These are phyloP conservation scores for Erythrobasidium hasegawianum DNA, from an alignment of 1,284 basidiomycete genomes.

Conservation along the genomic window DNA sequence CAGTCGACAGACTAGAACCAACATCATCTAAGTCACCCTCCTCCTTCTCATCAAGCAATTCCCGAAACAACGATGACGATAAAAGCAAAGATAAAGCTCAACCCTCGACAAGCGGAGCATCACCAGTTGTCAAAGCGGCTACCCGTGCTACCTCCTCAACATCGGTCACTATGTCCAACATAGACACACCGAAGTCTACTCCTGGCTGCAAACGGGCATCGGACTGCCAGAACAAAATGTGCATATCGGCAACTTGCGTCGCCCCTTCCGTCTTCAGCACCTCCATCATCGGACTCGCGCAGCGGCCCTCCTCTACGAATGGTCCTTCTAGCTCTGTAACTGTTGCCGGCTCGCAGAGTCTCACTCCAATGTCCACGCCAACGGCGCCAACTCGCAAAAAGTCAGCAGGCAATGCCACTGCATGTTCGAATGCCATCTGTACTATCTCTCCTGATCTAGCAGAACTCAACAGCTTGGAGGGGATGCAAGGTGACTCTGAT, in stretches of 20 bases:
- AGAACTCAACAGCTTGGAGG: constrained; percentile 3
- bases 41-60: no score
- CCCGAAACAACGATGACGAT: no score
- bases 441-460: constrained; percentile 12
- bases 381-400: background rate
- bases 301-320: no score
- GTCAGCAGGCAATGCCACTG: constrained; percentile 4
- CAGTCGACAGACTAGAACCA: no score
- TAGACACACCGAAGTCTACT: no score
- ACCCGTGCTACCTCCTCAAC: no score
- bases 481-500: background rate
- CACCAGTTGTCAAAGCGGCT: no score
- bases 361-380: background rate
- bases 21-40: no score
- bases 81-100: no score
- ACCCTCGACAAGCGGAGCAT: no score
- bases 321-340: background rate
- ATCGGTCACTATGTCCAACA: no score
- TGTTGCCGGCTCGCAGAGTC: background rate
- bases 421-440: constrained; percentile 18
- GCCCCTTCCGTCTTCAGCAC: background rate
- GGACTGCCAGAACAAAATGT: constrained; percentile 21
- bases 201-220: background rate
- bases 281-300: background rate
- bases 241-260: constrained; percentile 6